Evolutionary conservation across 2,329 filamentous ascomycete species (phyloP), one percentile per base, ranked within the genome.

Genomic region (Fusarium equiseti): DNA sequence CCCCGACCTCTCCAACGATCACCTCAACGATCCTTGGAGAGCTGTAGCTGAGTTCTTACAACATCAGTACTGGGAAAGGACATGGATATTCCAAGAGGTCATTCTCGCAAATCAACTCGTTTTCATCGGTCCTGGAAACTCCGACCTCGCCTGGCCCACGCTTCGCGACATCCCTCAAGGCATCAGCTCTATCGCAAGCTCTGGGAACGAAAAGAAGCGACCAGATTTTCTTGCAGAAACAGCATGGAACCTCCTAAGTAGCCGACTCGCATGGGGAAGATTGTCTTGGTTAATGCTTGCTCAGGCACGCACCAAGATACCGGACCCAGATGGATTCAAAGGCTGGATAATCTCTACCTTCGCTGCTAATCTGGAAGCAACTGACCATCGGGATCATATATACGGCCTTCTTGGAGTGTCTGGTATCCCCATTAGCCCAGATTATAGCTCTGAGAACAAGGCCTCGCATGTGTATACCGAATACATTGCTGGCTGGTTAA

Each of bases 321-420:
- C 49, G 9, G 43, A 64, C 38, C 49, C 24, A 49, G 59, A 51
- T 45, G 59, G 51, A 18, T 58, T 64, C n/a, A 64, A 64, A 50
- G 51, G 44, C 7, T 64, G 62, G 59, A 40, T 42, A 31, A 18
- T 59, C 18, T 65, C 62, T 27, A 51, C 60, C 10, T 65, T 65
- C 12, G 40, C 51, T 22, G 26, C 20, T 8, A 65, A 59, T 22
- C 13, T 65, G n/a, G 38, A 65, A 32, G 60, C 60, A 10, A 59
- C 26, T 11, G 45, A 64, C 29, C 44, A 59, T 24, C 51, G 38
- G 11, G 26, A 64, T 20, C 44, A 65, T 13, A 51, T 59, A 13
- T 46, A 65, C 15, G 59, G 60, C 6, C 61, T 62, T 62, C 58
- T 64, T 44, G 59, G 35, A 44, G 59, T 58, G 12, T 64, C 50